Percentiles rank a stretch among this genome's conserved stretches.
Conservation (phyloP, 169 alveolate species). For the Besnoitia besnoiti region DNA sequence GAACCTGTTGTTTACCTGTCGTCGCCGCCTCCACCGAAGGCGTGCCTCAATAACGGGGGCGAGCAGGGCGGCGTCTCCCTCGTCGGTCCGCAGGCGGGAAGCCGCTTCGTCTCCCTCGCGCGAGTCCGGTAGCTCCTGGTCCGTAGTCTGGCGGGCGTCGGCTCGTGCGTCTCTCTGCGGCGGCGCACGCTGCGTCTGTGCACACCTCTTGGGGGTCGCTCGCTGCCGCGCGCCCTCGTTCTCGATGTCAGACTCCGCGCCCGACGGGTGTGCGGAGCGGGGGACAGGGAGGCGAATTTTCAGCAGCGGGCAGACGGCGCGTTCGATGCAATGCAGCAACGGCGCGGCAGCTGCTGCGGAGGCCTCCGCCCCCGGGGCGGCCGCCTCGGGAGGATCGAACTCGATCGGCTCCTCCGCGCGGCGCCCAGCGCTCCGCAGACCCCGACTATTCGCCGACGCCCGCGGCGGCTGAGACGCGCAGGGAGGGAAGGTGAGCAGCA, state of each 20-base stretch:
- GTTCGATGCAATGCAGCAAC: background rate
- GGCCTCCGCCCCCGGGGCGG: background rate
- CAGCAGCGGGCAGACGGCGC: constrained; percentile 1
- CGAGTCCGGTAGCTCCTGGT: too few species aligned
- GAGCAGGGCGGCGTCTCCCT: background rate
- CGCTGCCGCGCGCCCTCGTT: background rate
- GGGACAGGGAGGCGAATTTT: background rate
- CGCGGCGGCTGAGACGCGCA: background rate
- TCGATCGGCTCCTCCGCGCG: background rate
- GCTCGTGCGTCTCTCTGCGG: background rate
- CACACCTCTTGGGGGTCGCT: background rate
- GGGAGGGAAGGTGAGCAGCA: background rate
- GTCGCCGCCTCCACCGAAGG: background rate
- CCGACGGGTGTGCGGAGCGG: constrained; percentile 30
- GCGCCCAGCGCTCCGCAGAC: too few species aligned
- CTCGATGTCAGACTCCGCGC: constrained; percentile 46
- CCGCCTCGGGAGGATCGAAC: too few species aligned
- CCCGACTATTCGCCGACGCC: too few species aligned
- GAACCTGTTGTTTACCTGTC: background rate
- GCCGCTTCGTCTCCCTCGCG: too few species aligned
- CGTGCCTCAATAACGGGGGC: background rate
- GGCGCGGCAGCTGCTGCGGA: background rate
- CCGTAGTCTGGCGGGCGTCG: too few species aligned
- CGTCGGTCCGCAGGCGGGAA: background rate
- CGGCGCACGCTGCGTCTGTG: background rate